Conservation (phyloP, 2,329 filamentous ascomycete genomes). For the Xylaria sp. region DNA sequence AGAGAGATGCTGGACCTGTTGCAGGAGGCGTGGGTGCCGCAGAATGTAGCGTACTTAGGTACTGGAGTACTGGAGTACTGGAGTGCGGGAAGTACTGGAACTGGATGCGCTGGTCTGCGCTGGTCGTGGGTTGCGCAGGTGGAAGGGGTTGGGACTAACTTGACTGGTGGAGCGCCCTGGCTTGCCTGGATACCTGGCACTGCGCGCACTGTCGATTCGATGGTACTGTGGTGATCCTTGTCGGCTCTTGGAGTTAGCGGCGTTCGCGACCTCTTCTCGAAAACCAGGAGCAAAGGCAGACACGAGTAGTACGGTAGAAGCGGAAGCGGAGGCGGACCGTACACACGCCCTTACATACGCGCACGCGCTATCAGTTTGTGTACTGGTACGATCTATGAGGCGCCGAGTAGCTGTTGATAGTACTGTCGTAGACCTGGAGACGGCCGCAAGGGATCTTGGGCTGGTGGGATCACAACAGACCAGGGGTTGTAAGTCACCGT, state of each 20-base stretch:
- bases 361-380: background rate
- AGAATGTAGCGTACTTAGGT: constrained; percentile 1
- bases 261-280: constrained; percentile 24
- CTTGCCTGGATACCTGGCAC: background rate
- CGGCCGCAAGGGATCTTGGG: constrained; percentile 11
- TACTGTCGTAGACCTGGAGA: background rate
- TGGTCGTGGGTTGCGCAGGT: constrained; percentile 14
- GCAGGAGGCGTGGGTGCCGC: constrained; percentile 11
- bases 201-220: constrained; percentile 35
- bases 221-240: constrained; percentile 25
- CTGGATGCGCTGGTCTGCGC: background rate
- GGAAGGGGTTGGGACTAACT: constrained; percentile 23
- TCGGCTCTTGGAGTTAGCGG: constrained; percentile 20
- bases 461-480: constrained; percentile 19
- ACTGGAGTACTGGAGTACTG: background rate
- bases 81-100: background rate
- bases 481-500: background rate
- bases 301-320: background rate
- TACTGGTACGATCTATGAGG: background rate
- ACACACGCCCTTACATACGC: constrained; percentile 5
- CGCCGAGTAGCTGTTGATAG: background rate
- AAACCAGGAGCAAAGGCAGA: constrained; percentile 13
- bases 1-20: constrained; percentile 27
- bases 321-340: constrained; percentile 9
- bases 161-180: constrained; percentile 23